A percentile compares a stretch with the other conserved stretches of the same genome.
phyloP scores from a whole-genome alignment of 2,329 filamentous ascomycete species.

The Dendrostoma leiphaemia region DNA sequence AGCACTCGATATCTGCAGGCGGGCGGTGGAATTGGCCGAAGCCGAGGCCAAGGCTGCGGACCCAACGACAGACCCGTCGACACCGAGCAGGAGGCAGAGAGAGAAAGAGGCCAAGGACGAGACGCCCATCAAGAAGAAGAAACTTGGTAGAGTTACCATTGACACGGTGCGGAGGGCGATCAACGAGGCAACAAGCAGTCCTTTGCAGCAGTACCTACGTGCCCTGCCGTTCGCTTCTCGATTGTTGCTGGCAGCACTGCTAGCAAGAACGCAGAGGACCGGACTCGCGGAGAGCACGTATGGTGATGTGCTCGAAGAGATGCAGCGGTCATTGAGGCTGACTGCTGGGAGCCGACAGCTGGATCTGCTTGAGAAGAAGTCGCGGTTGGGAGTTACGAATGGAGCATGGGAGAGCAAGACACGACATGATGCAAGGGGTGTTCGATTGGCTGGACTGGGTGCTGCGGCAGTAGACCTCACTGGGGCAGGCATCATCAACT shows the following conservation, averaged over 20 bases:
- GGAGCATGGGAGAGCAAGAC: conserved; percentile 14
- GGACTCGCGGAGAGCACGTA: conserved; percentile 85
- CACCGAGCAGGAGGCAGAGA: conserved; percentile 57
- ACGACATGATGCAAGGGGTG: conserved; percentile 9
- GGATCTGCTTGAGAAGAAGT: conserved; percentile 48
- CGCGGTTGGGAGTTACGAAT: not conserved
- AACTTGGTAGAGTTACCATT: conserved; percentile 72
- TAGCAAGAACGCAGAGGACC: conserved; percentile 76
- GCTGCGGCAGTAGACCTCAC: conserved; percentile 78
- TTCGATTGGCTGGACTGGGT: conserved; percentile 31
- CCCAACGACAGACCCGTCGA: conserved; percentile 45
- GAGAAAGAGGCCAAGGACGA: conserved; percentile 25
- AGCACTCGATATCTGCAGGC: conserved; percentile 90
- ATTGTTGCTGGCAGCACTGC: conserved; percentile 77
- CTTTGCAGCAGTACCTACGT: conserved; percentile 84
- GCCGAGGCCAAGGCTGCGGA: conserved; percentile 51
- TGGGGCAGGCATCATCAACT: conserved; percentile 81
- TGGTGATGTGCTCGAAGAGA: conserved; percentile 87
- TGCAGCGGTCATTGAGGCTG: conserved; percentile 64
- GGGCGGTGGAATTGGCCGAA: conserved; percentile 93
- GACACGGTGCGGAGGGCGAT: conserved; percentile 92
- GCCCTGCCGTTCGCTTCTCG: conserved; percentile 79
- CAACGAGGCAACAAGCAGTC: conserved; percentile 89
- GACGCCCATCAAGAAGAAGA: conserved; percentile 34
- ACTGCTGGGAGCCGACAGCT: conserved; percentile 60